Evolutionary conservation across 2,329 filamentous ascomycete genomes (phyloP), one percentile per base, ranked within the genome.

Genomic region (Xylaria sp.): DNA sequence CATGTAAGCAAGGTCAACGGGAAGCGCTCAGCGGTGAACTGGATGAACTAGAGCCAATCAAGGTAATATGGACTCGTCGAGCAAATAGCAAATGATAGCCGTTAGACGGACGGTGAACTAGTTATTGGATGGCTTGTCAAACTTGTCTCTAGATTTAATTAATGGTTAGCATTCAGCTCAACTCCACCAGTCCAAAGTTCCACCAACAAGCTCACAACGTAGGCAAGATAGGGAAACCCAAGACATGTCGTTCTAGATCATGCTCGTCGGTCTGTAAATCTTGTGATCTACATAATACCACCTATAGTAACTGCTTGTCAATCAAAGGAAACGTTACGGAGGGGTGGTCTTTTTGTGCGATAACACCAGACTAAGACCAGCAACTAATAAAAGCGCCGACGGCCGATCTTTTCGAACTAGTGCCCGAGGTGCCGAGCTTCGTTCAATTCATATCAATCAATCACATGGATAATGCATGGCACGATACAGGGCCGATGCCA

Each of bases 21-120:
- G 33, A 33, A 59, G 59, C 38, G 54, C 44, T 46, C 53, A 46
- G 59, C 54, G 67, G 61, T 59, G 62, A 70, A 70, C 49, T 23
- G 11, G 62, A 67, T 61, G 62, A 70, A 70, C 56, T 23, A 13
- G 62, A 67, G 59, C 69, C 69, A 67, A 70, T 62, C 67, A 70
- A 70, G 61, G 13, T 44, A 26, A 59, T 38, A 28, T 28, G 42
- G 54, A 36, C 54, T 61, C n/a, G 15, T 56, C 9, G 33, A 33
- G 33, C 33, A 33, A 33, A 33, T 17, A 49, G 51, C 42, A 59
- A 68, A 63, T 67, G 49, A 59, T 46, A 66, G 49, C 31, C 36
- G 54, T 70, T 60, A 59, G 56, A 68, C 42, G 15, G 17, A 65
- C 49, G 59, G 49, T 56, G 48, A 61, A 57, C 38, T 63, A 61